phyloP scores from a whole-genome alignment of 305 asterid genomes.

The Coffea humblotiana region DNA sequence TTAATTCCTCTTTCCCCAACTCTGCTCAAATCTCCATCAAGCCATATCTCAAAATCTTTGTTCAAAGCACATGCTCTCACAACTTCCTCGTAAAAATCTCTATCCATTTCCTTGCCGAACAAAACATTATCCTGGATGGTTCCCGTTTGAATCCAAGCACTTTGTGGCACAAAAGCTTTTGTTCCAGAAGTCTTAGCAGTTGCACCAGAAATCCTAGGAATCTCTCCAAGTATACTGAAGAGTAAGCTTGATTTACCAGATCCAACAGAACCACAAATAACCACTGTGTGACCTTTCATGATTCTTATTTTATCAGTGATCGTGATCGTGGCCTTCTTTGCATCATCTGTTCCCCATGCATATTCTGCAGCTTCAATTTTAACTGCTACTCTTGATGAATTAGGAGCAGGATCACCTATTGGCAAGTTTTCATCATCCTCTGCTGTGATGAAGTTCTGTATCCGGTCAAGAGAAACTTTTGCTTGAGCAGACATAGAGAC shows the following conservation, averaged over 20 bases:
- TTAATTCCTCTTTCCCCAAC: constrained; percentile 77
- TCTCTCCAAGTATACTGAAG: constrained; percentile 64
- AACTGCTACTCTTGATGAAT: constrained; percentile 42
- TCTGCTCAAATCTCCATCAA: constrained; percentile 57
- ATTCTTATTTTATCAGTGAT: constrained; percentile 42
- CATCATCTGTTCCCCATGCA: constrained; percentile 49
- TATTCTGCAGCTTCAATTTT: constrained; percentile 67
- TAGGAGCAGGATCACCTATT: constrained; percentile 23
- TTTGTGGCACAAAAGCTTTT: constrained; percentile 73
- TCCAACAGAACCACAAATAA: constrained; percentile 76
- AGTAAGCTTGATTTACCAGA: constrained; percentile 79
- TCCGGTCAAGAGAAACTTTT: constrained; percentile 64
- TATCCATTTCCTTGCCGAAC: constrained; percentile 71
- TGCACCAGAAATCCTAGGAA: constrained; percentile 59
- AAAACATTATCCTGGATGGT: constrained; percentile 62
- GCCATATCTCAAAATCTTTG: constrained; percentile 64
- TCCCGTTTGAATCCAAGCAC: constrained; percentile 87
- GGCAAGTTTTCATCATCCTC: constrained; percentile 56
- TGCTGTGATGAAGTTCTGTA: constrained; percentile 46
- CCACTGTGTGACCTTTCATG: constrained; percentile 64
- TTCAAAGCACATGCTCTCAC: constrained; percentile 68
- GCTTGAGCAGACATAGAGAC: constrained; percentile 74
- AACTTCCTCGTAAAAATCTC: constrained; percentile 48
- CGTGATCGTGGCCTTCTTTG: constrained; percentile 46
- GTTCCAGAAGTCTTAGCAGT: constrained; percentile 50